Evolutionary conservation across 2,329 filamentous ascomycete genomes (phyloP).

Genomic region (Cytospora mali): DNA sequence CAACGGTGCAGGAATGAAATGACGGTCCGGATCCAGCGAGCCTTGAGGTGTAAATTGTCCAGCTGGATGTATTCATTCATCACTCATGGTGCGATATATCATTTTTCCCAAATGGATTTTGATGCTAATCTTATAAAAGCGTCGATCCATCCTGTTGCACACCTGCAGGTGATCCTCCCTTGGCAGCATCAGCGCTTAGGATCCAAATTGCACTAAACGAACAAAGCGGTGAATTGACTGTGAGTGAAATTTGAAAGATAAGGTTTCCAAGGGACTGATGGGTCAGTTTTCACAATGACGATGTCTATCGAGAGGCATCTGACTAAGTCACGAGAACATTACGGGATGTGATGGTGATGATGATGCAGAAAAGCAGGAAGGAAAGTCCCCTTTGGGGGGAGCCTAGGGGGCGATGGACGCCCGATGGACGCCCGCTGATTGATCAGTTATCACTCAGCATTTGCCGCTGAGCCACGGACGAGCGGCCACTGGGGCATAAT

Average conservation of each 20-base stretch:
- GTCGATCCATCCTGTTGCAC: no score
- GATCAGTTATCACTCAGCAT: not conserved
- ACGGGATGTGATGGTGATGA: not conserved
- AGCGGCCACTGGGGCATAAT: not conserved
- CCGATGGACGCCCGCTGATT: not conserved
- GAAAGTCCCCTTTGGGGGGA: no score
- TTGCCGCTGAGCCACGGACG: not conserved
- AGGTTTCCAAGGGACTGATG: not conserved
- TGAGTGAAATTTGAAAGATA: not conserved
- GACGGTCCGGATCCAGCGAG: no score
- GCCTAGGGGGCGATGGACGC: not conserved
- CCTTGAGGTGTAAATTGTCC: no score
- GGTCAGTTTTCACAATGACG: not conserved
- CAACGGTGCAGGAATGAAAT: no score
- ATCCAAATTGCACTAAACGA: not conserved
- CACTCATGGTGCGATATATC: not conserved
- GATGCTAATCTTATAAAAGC: no score
- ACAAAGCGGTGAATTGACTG: not conserved
- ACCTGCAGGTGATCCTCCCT: not conserved
- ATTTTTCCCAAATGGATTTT: not conserved
- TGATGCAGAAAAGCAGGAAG: no score
- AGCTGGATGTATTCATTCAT: no score
- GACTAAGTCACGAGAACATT: not conserved
- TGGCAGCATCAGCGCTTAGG: not conserved
- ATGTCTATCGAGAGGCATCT: not conserved